Evolutionary conservation across 2,329 filamentous ascomycete genomes (phyloP), one percentile per base, ranked within the genome.

Genomic region (Aspergillus unguis): DNA sequence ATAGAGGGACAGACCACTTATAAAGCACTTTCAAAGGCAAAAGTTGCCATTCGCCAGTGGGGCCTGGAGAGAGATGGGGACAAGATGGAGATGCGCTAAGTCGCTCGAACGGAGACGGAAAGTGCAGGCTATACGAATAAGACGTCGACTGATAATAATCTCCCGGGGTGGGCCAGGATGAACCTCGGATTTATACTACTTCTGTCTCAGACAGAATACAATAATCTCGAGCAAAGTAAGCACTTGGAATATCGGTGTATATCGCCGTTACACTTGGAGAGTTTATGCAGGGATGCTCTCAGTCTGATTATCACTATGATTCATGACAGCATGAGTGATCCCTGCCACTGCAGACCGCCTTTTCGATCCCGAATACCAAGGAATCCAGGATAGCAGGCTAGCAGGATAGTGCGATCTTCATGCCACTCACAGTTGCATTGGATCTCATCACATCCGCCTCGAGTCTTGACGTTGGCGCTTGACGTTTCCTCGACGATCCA

Each of bases 301-400:
- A 35, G 25, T 40, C 35, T 37, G 35, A 26, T 31, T 41, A 26
- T n/a, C 6, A 27, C 28, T 17, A 5, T 25, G 36, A 33, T 33
- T 58, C 41, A 58, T 58, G 58, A 60, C 52, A 57, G 51, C 52
- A 55, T 51, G n/a, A 6, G n/a, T 6, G 2, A 55, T 50, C 54
- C 47, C 50, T 49, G 40, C 48, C 35, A 26, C 36, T 26, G 53
- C 54, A 59, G 57, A 61, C 59, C 59, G 59, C 59, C 54, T 58
- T 53, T 61, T 58, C 47, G 8, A n/a, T 25, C 32, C 36, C 26
- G 2, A 4, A 25, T n/a, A 38, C 33, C 40, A 42, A 31, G 38
- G 38, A 17, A 17, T 17, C 17, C 17, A 17, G 17, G 17, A 17
- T 17, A 17, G 17, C 17, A 17, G 17, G 17, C 17, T 17, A 17